Evolutionary conservation across 164 flowering plant species (phyloP).

Genomic region (Santalum album): DNA sequence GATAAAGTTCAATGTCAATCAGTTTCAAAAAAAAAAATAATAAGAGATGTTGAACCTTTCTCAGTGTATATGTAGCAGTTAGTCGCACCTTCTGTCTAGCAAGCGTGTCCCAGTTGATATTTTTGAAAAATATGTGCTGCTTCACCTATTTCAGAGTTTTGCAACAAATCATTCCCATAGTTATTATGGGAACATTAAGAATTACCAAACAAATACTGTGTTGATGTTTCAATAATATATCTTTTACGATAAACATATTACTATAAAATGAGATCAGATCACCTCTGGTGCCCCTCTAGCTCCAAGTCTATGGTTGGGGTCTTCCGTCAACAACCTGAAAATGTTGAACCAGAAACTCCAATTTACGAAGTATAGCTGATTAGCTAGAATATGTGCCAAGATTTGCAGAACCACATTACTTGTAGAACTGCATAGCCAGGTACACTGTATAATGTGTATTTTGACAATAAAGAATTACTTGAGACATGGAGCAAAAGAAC

Average conservation of each 20-base stretch:
- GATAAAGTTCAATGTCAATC: neutral
- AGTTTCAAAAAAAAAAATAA: neutral
- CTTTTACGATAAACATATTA: neutral
- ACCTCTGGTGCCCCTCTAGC: constrained; percentile 96
- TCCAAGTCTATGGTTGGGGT: constrained; percentile 95
- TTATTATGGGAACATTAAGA: too few species aligned
- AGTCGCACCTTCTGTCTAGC: constrained; percentile 90
- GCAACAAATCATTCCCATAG: too few species aligned
- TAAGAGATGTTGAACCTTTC: too few species aligned
- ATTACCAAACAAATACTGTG: too few species aligned
- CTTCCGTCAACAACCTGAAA: constrained; percentile 83
- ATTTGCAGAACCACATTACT: constrained; percentile 3
- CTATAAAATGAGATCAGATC: constrained; percentile 5
- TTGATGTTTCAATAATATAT: too few species aligned
- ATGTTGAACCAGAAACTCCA: constrained; percentile 2
- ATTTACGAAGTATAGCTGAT: neutral
- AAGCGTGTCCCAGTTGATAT: constrained; percentile 97
- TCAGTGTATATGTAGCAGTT: too few species aligned
- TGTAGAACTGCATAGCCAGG: neutral
- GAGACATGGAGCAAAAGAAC: too few species aligned
- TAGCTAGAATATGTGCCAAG: too few species aligned
- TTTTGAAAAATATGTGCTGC: constrained; percentile 83
- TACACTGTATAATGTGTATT: too few species aligned
- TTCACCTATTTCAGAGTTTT: constrained; percentile 59
- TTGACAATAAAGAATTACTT: too few species aligned